Evolutionary conservation across 768 basidiomycete genomes (phyloP).

Genomic region (Chiua virens): DNA sequence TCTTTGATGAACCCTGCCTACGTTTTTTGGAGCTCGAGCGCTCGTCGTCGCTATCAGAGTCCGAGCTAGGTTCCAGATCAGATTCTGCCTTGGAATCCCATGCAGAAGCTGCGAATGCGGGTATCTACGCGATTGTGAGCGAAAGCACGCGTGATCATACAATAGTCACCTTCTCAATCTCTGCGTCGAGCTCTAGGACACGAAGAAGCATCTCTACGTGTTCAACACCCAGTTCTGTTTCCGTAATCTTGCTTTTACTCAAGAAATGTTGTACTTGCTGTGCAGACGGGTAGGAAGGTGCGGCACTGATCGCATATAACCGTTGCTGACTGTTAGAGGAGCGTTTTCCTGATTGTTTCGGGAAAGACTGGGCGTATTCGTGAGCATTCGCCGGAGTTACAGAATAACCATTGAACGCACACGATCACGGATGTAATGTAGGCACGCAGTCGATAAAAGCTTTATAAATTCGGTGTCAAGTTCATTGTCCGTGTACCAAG

Average conservation of each 20-base stretch:
- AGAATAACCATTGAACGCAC: conserved; percentile 44
- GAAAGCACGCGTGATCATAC: not conserved
- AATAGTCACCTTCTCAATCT: conserved; percentile 71
- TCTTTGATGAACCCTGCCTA: conserved; percentile 29
- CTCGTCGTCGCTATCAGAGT: conserved; percentile 27
- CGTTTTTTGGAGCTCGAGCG: conserved; percentile 33
- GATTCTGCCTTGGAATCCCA: conserved; percentile 25
- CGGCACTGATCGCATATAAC: conserved; percentile 73
- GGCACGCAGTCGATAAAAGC: conserved; percentile 71
- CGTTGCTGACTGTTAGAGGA: conserved; percentile 44
- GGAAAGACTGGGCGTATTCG: conserved; percentile 57
- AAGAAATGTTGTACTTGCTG: conserved; percentile 74
- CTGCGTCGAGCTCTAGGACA: conserved; percentile 87
- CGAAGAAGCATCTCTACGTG: conserved; percentile 92
- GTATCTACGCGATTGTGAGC: conserved; percentile 19
- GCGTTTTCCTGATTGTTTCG: conserved; percentile 51
- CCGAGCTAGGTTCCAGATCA: conserved; percentile 21
- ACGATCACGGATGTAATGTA: conserved; percentile 74
- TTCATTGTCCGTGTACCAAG: conserved; percentile 98
- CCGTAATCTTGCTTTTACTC: conserved; percentile 73
- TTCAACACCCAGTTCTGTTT: conserved; percentile 78
- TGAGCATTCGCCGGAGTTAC: not conserved
- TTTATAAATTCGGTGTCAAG: conserved; percentile 93
- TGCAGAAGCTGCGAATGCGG: conserved; percentile 23
- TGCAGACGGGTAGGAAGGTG: conserved; percentile 78